Conservation (phyloP, 352 stramenopile species). For the Pythium plurisporium region DNA sequence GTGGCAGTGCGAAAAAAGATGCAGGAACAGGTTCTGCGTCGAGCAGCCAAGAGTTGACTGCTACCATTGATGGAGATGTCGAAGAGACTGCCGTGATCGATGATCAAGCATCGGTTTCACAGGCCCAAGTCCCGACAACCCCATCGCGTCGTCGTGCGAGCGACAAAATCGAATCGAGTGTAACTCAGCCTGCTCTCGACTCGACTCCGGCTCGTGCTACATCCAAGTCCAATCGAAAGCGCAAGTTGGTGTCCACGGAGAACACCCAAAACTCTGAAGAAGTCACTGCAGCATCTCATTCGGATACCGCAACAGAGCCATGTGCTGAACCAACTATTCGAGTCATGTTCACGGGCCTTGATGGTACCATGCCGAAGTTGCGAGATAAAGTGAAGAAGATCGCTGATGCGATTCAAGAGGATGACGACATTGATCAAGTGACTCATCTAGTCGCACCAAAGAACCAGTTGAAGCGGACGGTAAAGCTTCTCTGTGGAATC, state of each 20-base stretch:
- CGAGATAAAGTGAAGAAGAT: conserved; percentile 32
- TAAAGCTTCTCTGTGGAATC: conserved; percentile 58
- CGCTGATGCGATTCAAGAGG: conserved; percentile 33
- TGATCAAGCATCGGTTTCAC: not conserved
- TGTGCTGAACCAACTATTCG: conserved; percentile 20
- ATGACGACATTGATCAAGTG: conserved; percentile 40
- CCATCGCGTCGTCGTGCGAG: not conserved
- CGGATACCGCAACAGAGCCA: not conserved
- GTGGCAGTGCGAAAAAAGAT: not conserved
- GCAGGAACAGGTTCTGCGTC: not conserved
- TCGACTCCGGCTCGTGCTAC: too few relatives aligned
- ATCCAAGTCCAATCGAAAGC: conserved; percentile 3
- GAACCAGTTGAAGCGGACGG: conserved; percentile 52
- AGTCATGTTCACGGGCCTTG: conserved; percentile 52
- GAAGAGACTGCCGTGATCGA: not conserved
- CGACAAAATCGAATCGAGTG: too few relatives aligned
- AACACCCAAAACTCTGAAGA: not conserved
- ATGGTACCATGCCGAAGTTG: conserved; percentile 29
- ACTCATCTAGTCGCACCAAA: conserved; percentile 51
- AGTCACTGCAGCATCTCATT: not conserved
- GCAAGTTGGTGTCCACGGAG: not conserved
- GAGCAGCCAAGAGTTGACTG: conserved; percentile 6
- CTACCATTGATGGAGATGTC: not conserved
- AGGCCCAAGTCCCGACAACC: not conserved
- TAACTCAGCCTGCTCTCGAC: too few relatives aligned